Conservation (phyloP, 257 asterid species). For the Solanum tarapatanum region DNA sequence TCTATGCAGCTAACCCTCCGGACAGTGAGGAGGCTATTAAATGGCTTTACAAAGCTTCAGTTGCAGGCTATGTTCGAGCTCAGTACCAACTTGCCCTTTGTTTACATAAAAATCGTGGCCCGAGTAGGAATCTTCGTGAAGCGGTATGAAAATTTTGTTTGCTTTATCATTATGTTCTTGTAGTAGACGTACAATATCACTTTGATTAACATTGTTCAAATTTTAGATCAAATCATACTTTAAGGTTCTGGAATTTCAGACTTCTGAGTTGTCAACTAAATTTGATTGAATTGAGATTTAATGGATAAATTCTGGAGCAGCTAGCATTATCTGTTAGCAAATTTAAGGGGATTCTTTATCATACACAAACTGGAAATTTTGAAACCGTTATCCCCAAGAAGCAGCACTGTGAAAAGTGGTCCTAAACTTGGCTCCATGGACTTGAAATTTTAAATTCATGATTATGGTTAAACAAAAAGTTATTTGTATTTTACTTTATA, state of each 20-base stretch:
- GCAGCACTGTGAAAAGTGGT: not conserved
- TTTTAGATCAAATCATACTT: not conserved
- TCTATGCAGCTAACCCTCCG: slow-evolving; percentile 50
- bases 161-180: not conserved
- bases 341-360: not conserved
- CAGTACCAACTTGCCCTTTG: slow-evolving; percentile 93
- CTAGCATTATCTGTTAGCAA: not conserved
- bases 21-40: slow-evolving; percentile 52
- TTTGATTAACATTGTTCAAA: not conserved
- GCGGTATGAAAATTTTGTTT: slow-evolving; percentile 36
- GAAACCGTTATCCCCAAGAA: not conserved
- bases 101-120: slow-evolving; percentile 72
- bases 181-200: not conserved
- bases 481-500: not conserved
- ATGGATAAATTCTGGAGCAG: not conserved
- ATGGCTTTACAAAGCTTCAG: slow-evolving; percentile 64
- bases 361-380: not conserved
- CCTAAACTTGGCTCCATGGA: not conserved
- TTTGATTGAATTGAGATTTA: not conserved
- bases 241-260: not conserved
- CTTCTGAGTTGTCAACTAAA: not conserved
- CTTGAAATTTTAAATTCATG: not conserved
- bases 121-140: slow-evolving; percentile 40
- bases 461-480: not conserved
- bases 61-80: slow-evolving; percentile 79